A percentile compares a stretch with the other conserved stretches of the same genome.
Evolutionary conservation across 169 alveolate species (phyloP).

Genomic region (Amoebophrya sp.): DNA sequence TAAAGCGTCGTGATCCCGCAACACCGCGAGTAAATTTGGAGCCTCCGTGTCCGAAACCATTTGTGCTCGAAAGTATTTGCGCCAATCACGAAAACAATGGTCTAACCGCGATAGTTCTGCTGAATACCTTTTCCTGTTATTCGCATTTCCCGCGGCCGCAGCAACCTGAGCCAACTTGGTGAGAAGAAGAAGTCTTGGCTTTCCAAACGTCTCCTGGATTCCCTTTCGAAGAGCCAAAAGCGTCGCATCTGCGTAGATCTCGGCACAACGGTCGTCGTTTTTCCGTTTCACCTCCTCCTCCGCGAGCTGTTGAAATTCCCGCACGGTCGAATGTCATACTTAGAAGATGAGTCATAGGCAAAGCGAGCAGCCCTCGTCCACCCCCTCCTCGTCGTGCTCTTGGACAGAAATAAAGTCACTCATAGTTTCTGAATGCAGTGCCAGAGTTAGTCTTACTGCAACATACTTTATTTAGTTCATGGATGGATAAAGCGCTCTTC

Average conservation of each 20-base stretch:
- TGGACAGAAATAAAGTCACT: too few species aligned
- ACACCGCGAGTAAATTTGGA: not conserved
- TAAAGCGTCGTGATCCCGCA: not conserved
- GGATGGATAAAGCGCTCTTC: too few species aligned
- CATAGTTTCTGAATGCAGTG: too few species aligned
- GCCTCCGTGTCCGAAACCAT: too few species aligned
- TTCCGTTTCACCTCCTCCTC: not conserved
- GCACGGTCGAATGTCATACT: not conserved
- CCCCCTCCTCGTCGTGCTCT: too few species aligned
- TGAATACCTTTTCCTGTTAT: not conserved
- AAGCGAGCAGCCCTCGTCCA: too few species aligned
- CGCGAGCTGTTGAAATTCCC: not conserved
- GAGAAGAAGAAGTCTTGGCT: not conserved
- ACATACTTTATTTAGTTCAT: too few species aligned
- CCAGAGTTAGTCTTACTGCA: too few species aligned
- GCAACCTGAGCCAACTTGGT: not conserved
- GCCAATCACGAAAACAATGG: too few species aligned
- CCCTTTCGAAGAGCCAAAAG: not conserved
- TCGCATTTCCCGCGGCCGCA: not conserved
- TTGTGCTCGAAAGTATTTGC: too few species aligned
- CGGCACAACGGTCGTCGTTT: not conserved
- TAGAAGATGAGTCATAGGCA: too few species aligned
- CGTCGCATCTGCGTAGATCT: too few species aligned
- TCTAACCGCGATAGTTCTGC: not conserved
- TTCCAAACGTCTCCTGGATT: not conserved